Percentiles rank a stretch among this genome's conserved stretches.
Evolutionary conservation across 2,329 filamentous ascomycete genomes (phyloP).

Genomic region (Plenodomus lindquistii): DNA sequence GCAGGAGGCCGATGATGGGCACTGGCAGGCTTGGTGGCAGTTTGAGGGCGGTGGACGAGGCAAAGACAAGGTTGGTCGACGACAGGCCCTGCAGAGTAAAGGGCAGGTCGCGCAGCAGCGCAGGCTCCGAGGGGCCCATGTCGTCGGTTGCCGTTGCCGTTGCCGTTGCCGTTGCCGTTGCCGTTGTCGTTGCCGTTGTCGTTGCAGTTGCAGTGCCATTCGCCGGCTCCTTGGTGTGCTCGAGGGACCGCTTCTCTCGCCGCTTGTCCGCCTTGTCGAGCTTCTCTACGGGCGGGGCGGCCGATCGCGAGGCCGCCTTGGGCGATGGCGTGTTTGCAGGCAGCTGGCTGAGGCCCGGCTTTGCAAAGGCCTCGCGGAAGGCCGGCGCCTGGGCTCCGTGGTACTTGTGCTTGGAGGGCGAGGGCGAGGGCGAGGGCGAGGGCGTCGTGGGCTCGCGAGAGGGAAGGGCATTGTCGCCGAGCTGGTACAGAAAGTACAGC

Average conservation of each 20-base stretch:
- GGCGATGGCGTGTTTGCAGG: slow-evolving; percentile 39
- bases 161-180: slow-evolving; percentile 7
- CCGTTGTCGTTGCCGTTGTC: slow-evolving; percentile 2
- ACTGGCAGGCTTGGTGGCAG: slow-evolving; percentile 79
- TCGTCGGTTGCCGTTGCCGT: slow-evolving; percentile 10
- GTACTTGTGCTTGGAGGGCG: slow-evolving; percentile 31
- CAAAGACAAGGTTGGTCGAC: slow-evolving; percentile 80
- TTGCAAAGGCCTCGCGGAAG: slow-evolving; percentile 55
- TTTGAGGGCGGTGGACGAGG: slow-evolving; percentile 68
- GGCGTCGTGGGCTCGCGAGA: slow-evolving; percentile 28
- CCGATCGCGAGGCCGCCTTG: slow-evolving; percentile 24
- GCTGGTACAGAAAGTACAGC: slow-evolving; percentile 83
- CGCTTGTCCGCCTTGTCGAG: slow-evolving; percentile 31
- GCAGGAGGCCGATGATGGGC: slow-evolving; percentile 82
- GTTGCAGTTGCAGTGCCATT: no score
- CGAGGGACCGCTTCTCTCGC: slow-evolving; percentile 29
- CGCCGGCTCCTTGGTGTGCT: slow-evolving; percentile 29
- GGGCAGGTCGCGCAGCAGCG: slow-evolving; percentile 70
- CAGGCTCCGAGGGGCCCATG: slow-evolving; percentile 48
- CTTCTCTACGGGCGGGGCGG: slow-evolving; percentile 21
- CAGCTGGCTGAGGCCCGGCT: slow-evolving; percentile 49
- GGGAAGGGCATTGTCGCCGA: slow-evolving; percentile 63
- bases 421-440: background rate
- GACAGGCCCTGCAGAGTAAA: slow-evolving; percentile 93
- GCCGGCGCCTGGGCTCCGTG: slow-evolving; percentile 15